Conservation (phyloP, 176 grass and related monocot species). For the Lolium rigidum region DNA sequence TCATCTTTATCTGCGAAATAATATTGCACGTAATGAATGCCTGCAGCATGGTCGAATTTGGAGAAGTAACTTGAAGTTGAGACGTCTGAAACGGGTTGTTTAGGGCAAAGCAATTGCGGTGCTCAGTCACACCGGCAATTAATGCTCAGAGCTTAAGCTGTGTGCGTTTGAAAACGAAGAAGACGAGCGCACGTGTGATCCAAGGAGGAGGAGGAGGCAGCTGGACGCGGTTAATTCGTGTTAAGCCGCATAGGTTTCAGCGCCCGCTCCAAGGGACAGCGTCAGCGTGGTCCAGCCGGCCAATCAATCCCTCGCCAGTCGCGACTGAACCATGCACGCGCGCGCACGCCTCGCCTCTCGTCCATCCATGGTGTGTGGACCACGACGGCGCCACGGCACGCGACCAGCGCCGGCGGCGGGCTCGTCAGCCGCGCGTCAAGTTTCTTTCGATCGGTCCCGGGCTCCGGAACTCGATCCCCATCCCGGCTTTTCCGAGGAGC, state of each 20-base stretch:
- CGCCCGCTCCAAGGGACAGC: neutral
- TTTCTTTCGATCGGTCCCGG: too few species aligned
- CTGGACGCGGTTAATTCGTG: neutral
- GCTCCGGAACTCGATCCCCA: neutral
- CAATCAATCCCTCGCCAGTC: conserved; percentile 6
- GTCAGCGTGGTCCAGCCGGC: neutral
- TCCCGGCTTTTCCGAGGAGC: neutral
- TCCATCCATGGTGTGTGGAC: neutral
- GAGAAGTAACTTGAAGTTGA: too few species aligned
- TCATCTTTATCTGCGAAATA: too few species aligned
- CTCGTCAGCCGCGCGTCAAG: neutral
- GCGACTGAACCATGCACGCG: neutral
- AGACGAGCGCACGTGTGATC: conserved; percentile 37
- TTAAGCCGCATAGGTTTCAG: conserved; percentile 39
- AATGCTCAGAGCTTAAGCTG: neutral
- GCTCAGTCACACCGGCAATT: too few species aligned
- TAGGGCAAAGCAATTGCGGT: neutral
- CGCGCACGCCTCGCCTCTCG: neutral
- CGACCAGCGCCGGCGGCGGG: neutral
- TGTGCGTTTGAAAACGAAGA: conserved; percentile 9
- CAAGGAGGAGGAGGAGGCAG: neutral
- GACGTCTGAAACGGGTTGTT: neutral
- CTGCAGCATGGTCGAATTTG: too few species aligned
- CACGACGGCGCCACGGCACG: neutral
- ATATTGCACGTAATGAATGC: too few species aligned